Evolutionary conservation across 2,329 filamentous ascomycete species (phyloP).

Genomic region (Aspergillus melleus): DNA sequence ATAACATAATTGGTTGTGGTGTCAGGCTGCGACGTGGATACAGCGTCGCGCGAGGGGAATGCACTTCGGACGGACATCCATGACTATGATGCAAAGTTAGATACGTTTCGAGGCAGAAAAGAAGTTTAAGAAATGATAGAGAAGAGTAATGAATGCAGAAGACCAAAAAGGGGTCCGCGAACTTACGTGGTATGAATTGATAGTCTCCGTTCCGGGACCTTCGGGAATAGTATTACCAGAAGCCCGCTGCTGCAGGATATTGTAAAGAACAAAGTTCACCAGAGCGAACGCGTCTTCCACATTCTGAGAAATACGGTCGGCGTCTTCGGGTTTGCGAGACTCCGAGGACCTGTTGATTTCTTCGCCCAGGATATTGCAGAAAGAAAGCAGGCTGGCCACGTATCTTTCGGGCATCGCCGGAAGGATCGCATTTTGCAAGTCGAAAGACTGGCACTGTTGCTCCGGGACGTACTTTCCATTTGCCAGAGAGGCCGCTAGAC

Average conservation of each 20-base stretch:
- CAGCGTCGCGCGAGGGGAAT: constrained; percentile 22
- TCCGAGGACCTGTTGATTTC: constrained; percentile 33
- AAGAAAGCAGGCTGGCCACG: constrained; percentile 37
- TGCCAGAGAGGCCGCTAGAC: constrained; percentile 40
- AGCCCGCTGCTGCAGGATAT: constrained; percentile 28
- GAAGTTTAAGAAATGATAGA: no score
- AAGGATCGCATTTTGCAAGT: constrained; percentile 33
- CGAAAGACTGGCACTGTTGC: constrained; percentile 29
- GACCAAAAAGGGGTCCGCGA: not conserved
- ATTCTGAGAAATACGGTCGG: constrained; percentile 26
- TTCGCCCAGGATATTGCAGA: constrained; percentile 43
- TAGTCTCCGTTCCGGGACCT: constrained; percentile 32
- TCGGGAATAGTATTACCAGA: constrained; percentile 18
- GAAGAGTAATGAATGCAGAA: no score
- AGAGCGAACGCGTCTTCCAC: constrained; percentile 38
- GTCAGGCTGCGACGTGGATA: constrained; percentile 19
- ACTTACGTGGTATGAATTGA: constrained; percentile 39
- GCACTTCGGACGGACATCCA: constrained; percentile 36
- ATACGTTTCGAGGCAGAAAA: not conserved
- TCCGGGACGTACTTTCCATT: constrained; percentile 39
- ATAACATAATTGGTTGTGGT: constrained; percentile 26
- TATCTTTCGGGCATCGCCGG: constrained; percentile 39
- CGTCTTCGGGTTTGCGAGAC: constrained; percentile 17
- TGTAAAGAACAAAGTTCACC: constrained; percentile 36
- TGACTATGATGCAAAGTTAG: constrained; percentile 25